Percentiles rank a stretch among this genome's conserved stretches.
Conservation (phyloP, 441 rosid genomes). For the Gossypium trilobum region DNA sequence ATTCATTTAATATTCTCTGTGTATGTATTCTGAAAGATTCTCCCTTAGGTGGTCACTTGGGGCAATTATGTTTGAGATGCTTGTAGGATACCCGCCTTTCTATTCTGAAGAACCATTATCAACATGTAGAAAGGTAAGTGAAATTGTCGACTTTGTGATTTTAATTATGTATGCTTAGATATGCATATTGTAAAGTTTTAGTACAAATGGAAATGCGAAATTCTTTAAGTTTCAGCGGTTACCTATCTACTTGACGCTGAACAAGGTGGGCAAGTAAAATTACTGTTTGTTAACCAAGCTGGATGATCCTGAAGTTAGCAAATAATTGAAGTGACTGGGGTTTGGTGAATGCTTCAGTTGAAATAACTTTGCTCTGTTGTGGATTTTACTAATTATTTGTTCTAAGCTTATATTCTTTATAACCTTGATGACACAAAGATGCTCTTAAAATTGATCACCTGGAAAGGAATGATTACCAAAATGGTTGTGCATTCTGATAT, state of each 20-base stretch:
- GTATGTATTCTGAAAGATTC: conserved; percentile 15
- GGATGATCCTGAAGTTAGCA: background rate
- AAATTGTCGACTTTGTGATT: conserved; percentile 21
- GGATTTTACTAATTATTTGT: background rate
- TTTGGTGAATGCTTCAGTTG: background rate
- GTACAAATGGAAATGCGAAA: background rate
- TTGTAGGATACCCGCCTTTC: conserved; percentile 61
- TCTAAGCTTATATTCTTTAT: background rate
- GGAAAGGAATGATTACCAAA: background rate
- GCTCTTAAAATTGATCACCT: background rate
- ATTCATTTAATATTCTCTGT: conserved; percentile 3
- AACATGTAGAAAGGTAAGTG: conserved; percentile 51
- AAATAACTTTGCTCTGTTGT: background rate
- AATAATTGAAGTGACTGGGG: background rate
- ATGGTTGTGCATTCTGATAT: background rate
- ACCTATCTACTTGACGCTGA: background rate
- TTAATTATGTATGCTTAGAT: conserved; percentile 3
- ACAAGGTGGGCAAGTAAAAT: background rate
- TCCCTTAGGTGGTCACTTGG: conserved; percentile 59
- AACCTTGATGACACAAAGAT: background rate
- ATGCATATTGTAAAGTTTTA: background rate
- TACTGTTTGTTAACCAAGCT: background rate
- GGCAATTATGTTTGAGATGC: conserved; percentile 67
- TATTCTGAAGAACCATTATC: conserved; percentile 52
- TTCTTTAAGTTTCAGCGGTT: background rate